These are phyloP conservation scores for Puccinia coronata DNA, from an alignment of 1,284 basidiomycete genomes.

Conservation along the genomic window DNA sequence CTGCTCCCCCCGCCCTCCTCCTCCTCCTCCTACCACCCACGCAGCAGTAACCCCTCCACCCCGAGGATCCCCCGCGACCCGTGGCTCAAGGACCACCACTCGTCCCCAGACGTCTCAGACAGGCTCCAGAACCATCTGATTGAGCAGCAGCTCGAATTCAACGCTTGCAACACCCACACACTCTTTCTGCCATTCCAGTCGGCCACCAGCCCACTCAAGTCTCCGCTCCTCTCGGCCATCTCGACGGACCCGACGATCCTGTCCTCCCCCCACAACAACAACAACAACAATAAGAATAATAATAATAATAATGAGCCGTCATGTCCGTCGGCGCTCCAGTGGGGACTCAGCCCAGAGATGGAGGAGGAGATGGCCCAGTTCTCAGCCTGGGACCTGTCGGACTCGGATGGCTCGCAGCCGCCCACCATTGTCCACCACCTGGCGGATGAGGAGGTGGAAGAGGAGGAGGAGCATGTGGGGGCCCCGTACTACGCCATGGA, in stretches of 20 bases:
- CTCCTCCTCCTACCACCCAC: neutral
- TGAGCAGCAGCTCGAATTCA: neutral
- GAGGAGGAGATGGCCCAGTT: constrained; percentile 25
- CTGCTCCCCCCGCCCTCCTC: neutral
- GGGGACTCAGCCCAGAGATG: constrained; percentile 24
- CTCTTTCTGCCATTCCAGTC: constrained; percentile 2
- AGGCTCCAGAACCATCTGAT: neutral
- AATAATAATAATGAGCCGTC: neutral
- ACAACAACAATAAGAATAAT: too few relatives aligned
- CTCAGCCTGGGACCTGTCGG: constrained; percentile 4
- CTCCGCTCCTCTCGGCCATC: neutral
- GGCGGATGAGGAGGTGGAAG: too few relatives aligned
- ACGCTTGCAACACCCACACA: neutral
- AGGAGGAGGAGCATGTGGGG: too few relatives aligned
- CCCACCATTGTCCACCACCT: constrained; percentile 19
- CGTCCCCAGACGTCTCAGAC: neutral
- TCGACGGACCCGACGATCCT: neutral
- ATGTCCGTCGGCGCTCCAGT: constrained; percentile 10
- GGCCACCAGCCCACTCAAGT: neutral
- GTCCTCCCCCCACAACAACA: too few relatives aligned
- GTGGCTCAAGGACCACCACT: constrained; percentile 23
- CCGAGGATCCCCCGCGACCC: constrained; percentile 29
- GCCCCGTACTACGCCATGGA: neutral
- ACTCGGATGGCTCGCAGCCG: neutral
- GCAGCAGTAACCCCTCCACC: neutral